Conservation (phyloP, 768 basidiomycete species). For the Chalciporus chontae region DNA sequence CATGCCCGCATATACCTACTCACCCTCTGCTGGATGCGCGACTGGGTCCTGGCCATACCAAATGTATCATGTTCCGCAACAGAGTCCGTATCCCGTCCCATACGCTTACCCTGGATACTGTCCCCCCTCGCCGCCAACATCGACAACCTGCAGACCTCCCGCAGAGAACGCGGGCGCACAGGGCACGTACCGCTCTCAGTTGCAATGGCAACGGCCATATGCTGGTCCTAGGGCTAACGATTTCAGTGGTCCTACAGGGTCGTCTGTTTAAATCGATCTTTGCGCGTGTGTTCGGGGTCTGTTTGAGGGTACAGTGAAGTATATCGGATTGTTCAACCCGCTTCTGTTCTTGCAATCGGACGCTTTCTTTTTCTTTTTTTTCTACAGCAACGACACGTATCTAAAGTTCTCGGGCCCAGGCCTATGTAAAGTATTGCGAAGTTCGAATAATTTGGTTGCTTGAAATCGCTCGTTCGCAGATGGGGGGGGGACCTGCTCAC, state of each 20-base stretch:
- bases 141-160: slow-evolving; percentile 10
- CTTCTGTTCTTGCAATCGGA: not conserved
- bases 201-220: slow-evolving; percentile 37
- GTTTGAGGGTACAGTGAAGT: not conserved
- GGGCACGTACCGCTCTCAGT: slow-evolving; percentile 22
- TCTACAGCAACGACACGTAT: slow-evolving; percentile 9
- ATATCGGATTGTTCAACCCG: too few species aligned
- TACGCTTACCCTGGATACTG: slow-evolving; percentile 24
- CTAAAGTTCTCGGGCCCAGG: not conserved
- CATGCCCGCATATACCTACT: slow-evolving; percentile 20
- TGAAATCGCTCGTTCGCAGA: not conserved
- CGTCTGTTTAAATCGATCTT: slow-evolving; percentile 12
- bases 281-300: not conserved
- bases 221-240: slow-evolving; percentile 35
- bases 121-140: slow-evolving; percentile 10
- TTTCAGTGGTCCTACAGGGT: slow-evolving; percentile 31
- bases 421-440: slow-evolving; percentile 21
- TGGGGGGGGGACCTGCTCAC: too few species aligned
- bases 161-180: slow-evolving; percentile 17
- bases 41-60: slow-evolving; percentile 35
- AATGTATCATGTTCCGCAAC: slow-evolving; percentile 17
- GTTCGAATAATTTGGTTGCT: slow-evolving; percentile 10
- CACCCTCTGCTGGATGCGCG: slow-evolving; percentile 17
- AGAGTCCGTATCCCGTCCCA: slow-evolving; percentile 18
- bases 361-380: not conserved